Conservation (phyloP, 2,329 filamentous ascomycete genomes). For the Pseudogymnoascus sp. region DNA sequence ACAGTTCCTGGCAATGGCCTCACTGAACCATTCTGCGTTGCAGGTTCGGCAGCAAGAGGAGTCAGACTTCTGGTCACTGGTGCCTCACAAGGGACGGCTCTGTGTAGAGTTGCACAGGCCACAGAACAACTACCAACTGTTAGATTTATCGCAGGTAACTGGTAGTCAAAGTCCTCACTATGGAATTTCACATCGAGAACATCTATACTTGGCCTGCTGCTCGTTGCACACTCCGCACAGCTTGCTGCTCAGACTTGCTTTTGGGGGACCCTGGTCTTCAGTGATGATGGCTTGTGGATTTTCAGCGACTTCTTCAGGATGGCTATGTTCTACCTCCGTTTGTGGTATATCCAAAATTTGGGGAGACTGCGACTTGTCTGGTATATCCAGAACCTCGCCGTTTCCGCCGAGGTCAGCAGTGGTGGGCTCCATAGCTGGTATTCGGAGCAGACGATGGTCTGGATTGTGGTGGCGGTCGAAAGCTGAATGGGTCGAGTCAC, state of each 20-base stretch:
- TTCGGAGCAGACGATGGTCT: not conserved
- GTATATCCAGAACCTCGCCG: not conserved
- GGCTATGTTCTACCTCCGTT: not conserved
- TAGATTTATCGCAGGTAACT: slow-evolving; percentile 8
- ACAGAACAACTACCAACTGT: slow-evolving; percentile 46
- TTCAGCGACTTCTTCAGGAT: not conserved
- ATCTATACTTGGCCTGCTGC: slow-evolving; percentile 53
- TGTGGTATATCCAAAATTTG: not conserved
- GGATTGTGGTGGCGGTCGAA: not conserved
- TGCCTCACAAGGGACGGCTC: slow-evolving; percentile 24
- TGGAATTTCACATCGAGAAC: slow-evolving; percentile 47
- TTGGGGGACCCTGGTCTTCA: slow-evolving; percentile 1
- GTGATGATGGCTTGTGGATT: not conserved
- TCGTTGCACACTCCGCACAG: slow-evolving; percentile 48
- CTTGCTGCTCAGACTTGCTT: slow-evolving; percentile 21
- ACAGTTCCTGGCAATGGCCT: slow-evolving; percentile 18
- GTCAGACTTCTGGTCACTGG: slow-evolving; percentile 15
- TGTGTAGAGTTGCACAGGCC: slow-evolving; percentile 46
- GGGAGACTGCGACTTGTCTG: not conserved
- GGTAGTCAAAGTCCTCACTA: slow-evolving; percentile 40
- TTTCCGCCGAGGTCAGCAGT: not conserved
- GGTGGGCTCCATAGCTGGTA: not conserved
- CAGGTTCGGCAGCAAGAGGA: slow-evolving; percentile 2
- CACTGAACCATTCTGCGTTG: not conserved
- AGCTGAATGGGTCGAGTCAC: not conserved